Conservation (phyloP, 768 basidiomycete genomes). For the Cystofilobasidium bisporidii region DNA sequence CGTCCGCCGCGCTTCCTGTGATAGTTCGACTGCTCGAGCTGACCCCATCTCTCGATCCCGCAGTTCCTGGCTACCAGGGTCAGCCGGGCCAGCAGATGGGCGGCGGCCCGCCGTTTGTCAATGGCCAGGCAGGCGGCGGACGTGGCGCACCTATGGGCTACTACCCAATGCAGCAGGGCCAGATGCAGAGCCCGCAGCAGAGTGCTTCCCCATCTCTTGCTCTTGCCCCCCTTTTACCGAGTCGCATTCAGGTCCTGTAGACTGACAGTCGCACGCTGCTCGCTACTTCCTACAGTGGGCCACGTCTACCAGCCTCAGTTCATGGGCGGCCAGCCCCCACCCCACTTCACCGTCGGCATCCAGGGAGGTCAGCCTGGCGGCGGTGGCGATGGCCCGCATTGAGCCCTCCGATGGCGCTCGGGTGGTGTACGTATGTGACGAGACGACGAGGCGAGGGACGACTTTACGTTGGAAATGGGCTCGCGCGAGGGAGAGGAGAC, state of each 20-base stretch:
- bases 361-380: background rate
- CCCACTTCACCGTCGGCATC: background rate
- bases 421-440: background rate
- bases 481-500: too few species aligned
- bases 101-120: background rate
- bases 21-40: background rate
- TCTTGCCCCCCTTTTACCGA: background rate
- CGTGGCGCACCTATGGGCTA: background rate
- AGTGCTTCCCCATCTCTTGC: slow-evolving; percentile 5
- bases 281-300: slow-evolving; percentile 2
- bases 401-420: background rate
- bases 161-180: slow-evolving; percentile 7
- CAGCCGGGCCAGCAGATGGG: slow-evolving; percentile 3
- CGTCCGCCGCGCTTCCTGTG: background rate
- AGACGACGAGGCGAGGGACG: too few species aligned
- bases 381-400: background rate
- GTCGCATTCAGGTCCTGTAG: too few species aligned
- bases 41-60: background rate
- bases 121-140: background rate
- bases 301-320: slow-evolving; percentile 17
- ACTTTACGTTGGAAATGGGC: too few species aligned
- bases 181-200: slow-evolving; percentile 22
- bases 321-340: background rate
- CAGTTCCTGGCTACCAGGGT: background rate
- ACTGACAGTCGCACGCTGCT: too few species aligned